Evolutionary conservation across 768 basidiomycete genomes (phyloP).

Genomic region (Leucogyrophana mollusca): DNA sequence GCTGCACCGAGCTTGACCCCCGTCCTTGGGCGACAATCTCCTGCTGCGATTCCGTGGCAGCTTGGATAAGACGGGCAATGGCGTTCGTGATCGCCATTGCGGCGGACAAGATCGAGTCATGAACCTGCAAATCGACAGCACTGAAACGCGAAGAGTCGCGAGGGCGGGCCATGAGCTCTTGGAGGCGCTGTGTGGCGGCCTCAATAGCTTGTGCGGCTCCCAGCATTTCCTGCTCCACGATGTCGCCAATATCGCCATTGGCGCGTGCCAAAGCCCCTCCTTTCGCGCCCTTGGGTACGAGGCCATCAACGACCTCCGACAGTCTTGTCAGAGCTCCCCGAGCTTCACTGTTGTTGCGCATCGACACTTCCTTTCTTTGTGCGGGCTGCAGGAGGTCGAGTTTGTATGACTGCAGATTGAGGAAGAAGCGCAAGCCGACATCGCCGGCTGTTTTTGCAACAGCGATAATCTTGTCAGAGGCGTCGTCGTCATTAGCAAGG

Average conservation of each 20-base stretch:
- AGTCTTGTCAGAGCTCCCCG: constrained; percentile 81
- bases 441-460: constrained; percentile 87
- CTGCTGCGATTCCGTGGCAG: constrained; percentile 96
- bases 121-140: constrained; percentile 92
- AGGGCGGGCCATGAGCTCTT: constrained; percentile 89
- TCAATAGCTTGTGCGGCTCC: constrained; percentile 93
- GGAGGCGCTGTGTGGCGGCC: constrained; percentile 83
- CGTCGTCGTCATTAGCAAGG: constrained; percentile 86
- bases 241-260: constrained; percentile 92
- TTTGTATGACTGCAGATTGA: constrained; percentile 95
- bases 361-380: constrained; percentile 82
- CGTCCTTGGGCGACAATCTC: constrained; percentile 96
- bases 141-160: constrained; percentile 85
- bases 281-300: constrained; percentile 83
- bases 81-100: constrained; percentile 95
- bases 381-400: constrained; percentile 73
- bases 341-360: constrained; percentile 85
- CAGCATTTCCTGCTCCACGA: constrained; percentile 96
- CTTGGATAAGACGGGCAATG: constrained; percentile 91
- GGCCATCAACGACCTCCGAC: constrained; percentile 80
- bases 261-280: constrained; percentile 66
- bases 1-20: constrained; percentile 88
- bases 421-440: constrained; percentile 87
- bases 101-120: constrained; percentile 93
- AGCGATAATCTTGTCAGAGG: constrained; percentile 83